phyloP scores from a whole-genome alignment of 257 asterid genomes.

The Solanum sejunctum region DNA sequence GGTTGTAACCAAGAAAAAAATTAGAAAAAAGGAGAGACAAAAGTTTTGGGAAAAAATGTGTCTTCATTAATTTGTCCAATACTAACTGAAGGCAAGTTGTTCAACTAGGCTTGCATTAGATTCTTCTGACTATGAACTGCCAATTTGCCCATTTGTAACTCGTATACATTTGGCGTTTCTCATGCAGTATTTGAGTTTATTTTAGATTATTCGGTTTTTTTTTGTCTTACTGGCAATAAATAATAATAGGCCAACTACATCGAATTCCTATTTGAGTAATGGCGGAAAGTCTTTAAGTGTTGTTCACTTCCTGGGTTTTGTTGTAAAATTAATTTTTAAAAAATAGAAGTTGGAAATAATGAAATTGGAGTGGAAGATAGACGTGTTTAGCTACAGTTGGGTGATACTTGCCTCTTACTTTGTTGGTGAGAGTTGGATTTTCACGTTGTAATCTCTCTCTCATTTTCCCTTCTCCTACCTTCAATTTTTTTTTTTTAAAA shows the following conservation, averaged over 20 bases:
- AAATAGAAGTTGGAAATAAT: background rate
- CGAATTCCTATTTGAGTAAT: background rate
- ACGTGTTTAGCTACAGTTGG: too few relatives aligned
- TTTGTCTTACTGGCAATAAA: background rate
- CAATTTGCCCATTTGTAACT: background rate
- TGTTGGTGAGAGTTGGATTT: too few relatives aligned
- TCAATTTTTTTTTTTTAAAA: too few relatives aligned
- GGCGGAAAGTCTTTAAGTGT: background rate
- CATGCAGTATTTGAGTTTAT: background rate
- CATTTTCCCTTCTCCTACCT: too few relatives aligned
- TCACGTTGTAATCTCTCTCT: too few relatives aligned
- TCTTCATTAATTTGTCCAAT: background rate
- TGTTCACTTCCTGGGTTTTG: background rate
- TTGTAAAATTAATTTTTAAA: background rate
- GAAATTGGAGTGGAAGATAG: too few relatives aligned
- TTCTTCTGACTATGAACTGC: background rate
- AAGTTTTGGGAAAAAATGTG: background rate
- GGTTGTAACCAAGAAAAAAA: background rate
- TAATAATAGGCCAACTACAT: background rate
- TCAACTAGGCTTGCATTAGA: background rate
- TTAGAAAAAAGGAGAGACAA: background rate
- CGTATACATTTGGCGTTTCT: background rate
- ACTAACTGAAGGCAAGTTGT: background rate
- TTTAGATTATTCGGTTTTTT: background rate
- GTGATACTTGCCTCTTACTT: too few relatives aligned